These are phyloP conservation scores for Verticillium longisporum DNA, from an alignment of 2,329 filamentous ascomycete species.

Conservation along the genomic window DNA sequence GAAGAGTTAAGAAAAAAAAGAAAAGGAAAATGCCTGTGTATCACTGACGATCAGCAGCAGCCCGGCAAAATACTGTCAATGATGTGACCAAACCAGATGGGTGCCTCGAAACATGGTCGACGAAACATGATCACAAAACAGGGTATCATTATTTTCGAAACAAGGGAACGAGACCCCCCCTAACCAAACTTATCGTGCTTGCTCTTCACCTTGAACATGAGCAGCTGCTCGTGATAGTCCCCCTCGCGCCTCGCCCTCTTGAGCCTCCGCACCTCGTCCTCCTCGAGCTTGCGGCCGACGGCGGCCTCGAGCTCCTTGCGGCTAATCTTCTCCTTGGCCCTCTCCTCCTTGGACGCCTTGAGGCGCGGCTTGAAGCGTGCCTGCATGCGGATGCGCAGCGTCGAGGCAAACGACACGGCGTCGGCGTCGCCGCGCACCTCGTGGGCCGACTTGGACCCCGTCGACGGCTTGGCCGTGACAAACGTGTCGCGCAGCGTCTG, in stretches of 20 bases:
- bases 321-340: constrained; percentile 77
- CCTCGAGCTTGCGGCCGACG: constrained; percentile 67
- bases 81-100: neutral
- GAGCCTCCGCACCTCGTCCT: constrained; percentile 78
- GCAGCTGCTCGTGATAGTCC: constrained; percentile 78
- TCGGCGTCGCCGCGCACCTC: constrained; percentile 74
- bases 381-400: constrained; percentile 84
- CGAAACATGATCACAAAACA: no score
- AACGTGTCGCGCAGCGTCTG: constrained; percentile 69
- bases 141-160: neutral
- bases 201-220: constrained; percentile 83
- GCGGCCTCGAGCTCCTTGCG: constrained; percentile 77
- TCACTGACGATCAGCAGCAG: no score
- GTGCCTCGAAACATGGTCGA: no score
- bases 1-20: no score
- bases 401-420: constrained; percentile 60
- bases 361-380: constrained; percentile 84
- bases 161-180: neutral
- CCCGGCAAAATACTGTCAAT: neutral
- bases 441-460: constrained; percentile 40
- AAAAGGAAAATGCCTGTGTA: no score
- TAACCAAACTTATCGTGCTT: constrained; percentile 79
- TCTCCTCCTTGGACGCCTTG: constrained; percentile 74
- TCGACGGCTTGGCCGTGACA: constrained; percentile 46
- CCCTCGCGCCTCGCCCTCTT: constrained; percentile 81